Percentiles rank a stretch among this genome's conserved stretches.
phyloP scores from a whole-genome alignment of 2,329 filamentous ascomycete species.

The Chalaropsis ovoidea region DNA sequence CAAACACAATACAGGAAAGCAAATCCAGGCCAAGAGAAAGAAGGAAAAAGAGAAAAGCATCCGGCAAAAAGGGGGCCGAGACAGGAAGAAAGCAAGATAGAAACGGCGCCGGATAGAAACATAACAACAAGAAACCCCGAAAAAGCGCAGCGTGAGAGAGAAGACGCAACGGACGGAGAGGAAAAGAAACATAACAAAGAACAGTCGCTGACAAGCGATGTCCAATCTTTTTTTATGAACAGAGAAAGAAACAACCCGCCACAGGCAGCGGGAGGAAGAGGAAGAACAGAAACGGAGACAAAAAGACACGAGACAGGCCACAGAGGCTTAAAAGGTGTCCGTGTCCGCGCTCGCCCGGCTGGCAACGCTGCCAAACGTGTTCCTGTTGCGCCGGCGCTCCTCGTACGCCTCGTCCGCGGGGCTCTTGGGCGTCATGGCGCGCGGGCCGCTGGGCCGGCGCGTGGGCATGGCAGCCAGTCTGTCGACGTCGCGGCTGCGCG shows the following conservation, averaged over 20 bases:
- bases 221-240: conserved; percentile 12
- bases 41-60: background rate
- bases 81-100: background rate
- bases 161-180: background rate
- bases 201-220: conserved; percentile 16
- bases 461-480: conserved; percentile 43
- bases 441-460: conserved; percentile 47
- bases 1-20: background rate
- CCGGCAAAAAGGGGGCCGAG: too few species aligned
- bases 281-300: background rate
- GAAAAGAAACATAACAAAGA: conserved; percentile 6
- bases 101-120: background rate
- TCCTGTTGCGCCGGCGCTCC: conserved; percentile 47
- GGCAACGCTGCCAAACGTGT: conserved; percentile 45
- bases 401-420: conserved; percentile 37
- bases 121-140: background rate
- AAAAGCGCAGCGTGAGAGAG: background rate
- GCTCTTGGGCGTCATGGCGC: conserved; percentile 52
- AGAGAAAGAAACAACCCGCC: background rate
- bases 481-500: conserved; percentile 48
- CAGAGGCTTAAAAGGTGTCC: conserved; percentile 42
- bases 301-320: conserved; percentile 12
- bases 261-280: background rate
- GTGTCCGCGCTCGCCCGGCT: conserved; percentile 38
- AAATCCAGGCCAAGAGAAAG: background rate